Evolutionary conservation across 2,329 filamentous ascomycete species (phyloP).

Genomic region (Apiospora saccharicola): DNA sequence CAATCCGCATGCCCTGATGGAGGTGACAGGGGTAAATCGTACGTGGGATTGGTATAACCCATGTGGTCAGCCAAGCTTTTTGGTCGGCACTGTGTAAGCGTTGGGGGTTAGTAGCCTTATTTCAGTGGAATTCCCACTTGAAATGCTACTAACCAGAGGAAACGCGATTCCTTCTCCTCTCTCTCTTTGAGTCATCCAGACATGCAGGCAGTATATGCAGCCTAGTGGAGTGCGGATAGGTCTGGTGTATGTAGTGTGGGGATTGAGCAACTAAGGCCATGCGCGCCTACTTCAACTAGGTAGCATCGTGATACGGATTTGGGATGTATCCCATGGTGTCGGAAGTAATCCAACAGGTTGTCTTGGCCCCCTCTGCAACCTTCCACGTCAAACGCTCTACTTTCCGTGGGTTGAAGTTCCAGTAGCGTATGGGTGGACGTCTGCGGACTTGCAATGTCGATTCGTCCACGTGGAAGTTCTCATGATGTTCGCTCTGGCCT

Average conservation of each 20-base stretch:
- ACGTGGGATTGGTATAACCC: not conserved
- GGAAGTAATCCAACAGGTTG: slow-evolving; percentile 37
- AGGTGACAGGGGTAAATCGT: not conserved
- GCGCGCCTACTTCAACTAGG: not conserved
- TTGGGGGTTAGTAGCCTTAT: slow-evolving; percentile 4
- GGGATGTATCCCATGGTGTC: slow-evolving; percentile 33
- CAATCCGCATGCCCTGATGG: not conserved
- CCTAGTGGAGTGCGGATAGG: not conserved
- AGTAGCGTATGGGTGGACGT: slow-evolving; percentile 39
- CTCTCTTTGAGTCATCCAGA: not conserved
- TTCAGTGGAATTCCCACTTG: not conserved
- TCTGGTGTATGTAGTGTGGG: not conserved
- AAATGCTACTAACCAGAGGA: not conserved
- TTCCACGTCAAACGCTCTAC: slow-evolving; percentile 42
- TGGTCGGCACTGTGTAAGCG: not conserved
- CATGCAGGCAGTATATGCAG: not conserved
- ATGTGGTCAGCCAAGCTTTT: not conserved
- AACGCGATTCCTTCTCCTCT: not conserved
- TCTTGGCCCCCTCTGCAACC: slow-evolving; percentile 32
- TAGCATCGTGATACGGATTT: slow-evolving; percentile 34
- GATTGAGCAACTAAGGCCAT: not conserved
- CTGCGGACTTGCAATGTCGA: slow-evolving; percentile 36
- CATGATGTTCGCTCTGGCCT: slow-evolving; percentile 27
- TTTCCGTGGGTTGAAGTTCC: slow-evolving; percentile 40
- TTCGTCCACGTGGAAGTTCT: not conserved